Conservation (phyloP, 306 rosid species). For the Quercus agrifolia region DNA sequence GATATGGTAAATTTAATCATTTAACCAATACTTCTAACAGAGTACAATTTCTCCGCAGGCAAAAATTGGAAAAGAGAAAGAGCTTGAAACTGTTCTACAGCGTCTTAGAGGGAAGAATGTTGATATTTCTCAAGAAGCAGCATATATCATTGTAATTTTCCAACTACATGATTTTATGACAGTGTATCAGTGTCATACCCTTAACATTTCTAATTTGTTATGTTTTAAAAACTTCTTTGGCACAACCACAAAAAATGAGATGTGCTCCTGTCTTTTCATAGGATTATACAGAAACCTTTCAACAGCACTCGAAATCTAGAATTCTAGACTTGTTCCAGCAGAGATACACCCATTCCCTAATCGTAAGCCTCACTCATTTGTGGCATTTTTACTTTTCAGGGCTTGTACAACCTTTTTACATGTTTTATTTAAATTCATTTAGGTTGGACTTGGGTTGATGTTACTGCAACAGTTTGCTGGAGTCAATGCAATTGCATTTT, state of each 20-base stretch:
- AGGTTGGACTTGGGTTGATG: slow-evolving; percentile 92
- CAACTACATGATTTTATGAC: neutral
- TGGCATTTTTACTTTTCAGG: neutral
- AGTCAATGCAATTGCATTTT: slow-evolving; percentile 57
- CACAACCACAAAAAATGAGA: neutral
- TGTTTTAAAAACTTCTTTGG: neutral
- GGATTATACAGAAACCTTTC: slow-evolving; percentile 73
- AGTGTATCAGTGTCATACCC: slow-evolving; percentile 3
- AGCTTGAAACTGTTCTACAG: slow-evolving; percentile 65
- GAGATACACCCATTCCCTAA: slow-evolving; percentile 62
- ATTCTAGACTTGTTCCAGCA: slow-evolving; percentile 59
- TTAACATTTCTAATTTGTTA: too few species aligned
- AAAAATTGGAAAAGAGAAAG: slow-evolving; percentile 43
- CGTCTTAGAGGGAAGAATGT: slow-evolving; percentile 58
- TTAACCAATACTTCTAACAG: neutral
- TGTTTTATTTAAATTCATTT: slow-evolving; percentile 14
- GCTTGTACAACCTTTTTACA: slow-evolving; percentile 1
- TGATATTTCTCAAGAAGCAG: slow-evolving; percentile 62
- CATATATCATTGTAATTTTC: slow-evolving; percentile 59
- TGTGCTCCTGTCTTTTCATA: neutral
- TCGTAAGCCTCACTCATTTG: slow-evolving; percentile 39
- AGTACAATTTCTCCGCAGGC: slow-evolving; percentile 47
- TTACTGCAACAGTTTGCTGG: slow-evolving; percentile 88
- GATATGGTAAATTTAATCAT: too few species aligned
- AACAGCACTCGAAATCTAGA: slow-evolving; percentile 46